Base-by-base conservation (phyloP, 257 asterid genomes). In the Nicotiana otophora region DNA sequence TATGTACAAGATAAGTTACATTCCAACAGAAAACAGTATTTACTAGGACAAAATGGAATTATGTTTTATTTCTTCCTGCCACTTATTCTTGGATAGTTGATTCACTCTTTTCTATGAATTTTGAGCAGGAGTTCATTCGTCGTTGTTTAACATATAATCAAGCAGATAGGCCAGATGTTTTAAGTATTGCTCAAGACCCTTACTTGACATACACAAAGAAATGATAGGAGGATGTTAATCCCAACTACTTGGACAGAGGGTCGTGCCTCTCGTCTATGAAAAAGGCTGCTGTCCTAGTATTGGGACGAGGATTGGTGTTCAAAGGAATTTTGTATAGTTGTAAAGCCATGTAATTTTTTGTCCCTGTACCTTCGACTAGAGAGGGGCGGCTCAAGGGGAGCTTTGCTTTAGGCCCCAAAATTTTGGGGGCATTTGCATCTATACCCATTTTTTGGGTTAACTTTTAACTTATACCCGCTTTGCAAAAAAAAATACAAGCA, bases 131-230 rank as follows among this genome's bases (percentile, higher is more conserved):
- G 10, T 93, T 94, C 72, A 92, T 96, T 81, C 97, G 99, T 33
- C 93, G 99, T 70, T 96, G 99, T 86, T 89, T 96, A 70, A 93
- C 97, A 9, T 96, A 94, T 78, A 90, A 91, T 83, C 99, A 96
- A 86, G 94, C 88, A 4, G 99, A 96, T 30, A 90, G 99, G 87
- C 98, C 98, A 15, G 99, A 96, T 84, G 99, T 94, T 74, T 79
- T 96, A 60, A 81, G 88, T 62, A 90, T 94, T 86, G 97, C 98
- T 70, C 98, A 92, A 84, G 98, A 94, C 87, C 98, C 98, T 33
- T 96, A 90, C 89, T 89, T 96, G 69, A 88, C 83, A 31, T 96
- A 90, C 83, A 86, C 92, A 77, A 96, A 96, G 91, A 96, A 93
- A 88, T 93, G 90, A 93, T 61, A 62, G 64, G 8, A n/a, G 39